Base-by-base conservation (phyloP, 2,329 filamentous ascomycete species). In the Microdochium nivale region DNA sequence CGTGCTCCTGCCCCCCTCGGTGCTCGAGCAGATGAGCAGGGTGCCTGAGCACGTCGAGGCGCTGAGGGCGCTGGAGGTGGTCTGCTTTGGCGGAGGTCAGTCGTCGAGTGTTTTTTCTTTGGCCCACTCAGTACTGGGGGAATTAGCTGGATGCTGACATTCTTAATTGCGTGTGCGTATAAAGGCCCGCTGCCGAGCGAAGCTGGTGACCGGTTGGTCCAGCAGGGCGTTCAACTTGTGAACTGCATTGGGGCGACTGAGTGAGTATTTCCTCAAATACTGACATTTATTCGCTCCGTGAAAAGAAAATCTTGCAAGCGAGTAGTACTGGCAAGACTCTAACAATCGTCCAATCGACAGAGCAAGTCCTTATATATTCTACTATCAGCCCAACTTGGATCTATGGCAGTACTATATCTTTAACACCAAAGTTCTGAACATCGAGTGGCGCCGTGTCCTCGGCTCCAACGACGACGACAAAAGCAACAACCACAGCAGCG, bases 381-480 rank as follows among this genome's bases (percentile, higher is more conserved):
- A 67, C 50, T 62, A 58, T 30, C 65, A 68, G 32, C 21, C 50
- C 0, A 53, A 67, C 43, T 56, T 53, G 0, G 48, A 61, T 40
- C 53, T 65, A 14, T 73, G 70, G 70, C 60, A 68, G 48, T 73
- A 66, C 52, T 71, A 72, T 51, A 59, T 68, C 52, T 57, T 69
- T 51, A 65, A 70, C 55, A 62, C 63, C 0, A 64, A 72, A 1
- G 14, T 58, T 0, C 61, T 70, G 49, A 69, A 70, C 2, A 63
- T 60, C 8, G 65, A 70, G 1, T 73, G 70, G 63, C 62, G 64
- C 43, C 51, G 43, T 7, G 44, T 35, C 5, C 9, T 10, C n/a
- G 13, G 9, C 21, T 13, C n/a, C 40, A 23, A 3, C 7, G 19
- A 23, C n/a, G 13, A 3, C 21, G 19, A 3, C 40, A 23, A 3